Conservation (phyloP, 2,329 filamentous ascomycete genomes). For the Curvularia hawaiiensis region DNA sequence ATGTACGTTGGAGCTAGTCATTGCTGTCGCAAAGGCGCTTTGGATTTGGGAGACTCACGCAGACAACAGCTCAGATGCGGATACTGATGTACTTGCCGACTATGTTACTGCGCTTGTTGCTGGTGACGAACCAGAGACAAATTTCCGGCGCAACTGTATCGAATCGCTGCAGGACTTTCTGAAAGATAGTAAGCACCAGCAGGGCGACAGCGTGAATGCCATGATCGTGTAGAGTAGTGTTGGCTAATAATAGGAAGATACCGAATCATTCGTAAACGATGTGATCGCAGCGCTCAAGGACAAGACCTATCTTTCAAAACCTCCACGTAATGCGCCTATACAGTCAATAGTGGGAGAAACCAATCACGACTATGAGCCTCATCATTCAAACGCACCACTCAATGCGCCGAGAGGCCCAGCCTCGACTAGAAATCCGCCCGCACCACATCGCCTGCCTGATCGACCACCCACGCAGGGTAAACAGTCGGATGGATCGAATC, state of each 20-base stretch:
- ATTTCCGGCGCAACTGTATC: conserved; percentile 70
- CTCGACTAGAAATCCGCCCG: conserved; percentile 15
- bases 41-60: conserved; percentile 11
- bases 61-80: conserved; percentile 70
- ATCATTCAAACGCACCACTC: conserved; percentile 22
- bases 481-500: conserved; percentile 23
- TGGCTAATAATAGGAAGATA: conserved; percentile 51
- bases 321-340: conserved; percentile 30
- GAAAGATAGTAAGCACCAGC: conserved; percentile 55
- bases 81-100: conserved; percentile 80
- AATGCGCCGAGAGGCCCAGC: conserved; percentile 34
- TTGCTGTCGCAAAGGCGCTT: neutral
- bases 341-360: conserved; percentile 31
- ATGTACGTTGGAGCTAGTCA: conserved; percentile 59
- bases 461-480: conserved; percentile 14
- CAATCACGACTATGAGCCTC: conserved; percentile 27
- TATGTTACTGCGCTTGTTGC: conserved; percentile 80
- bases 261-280: conserved; percentile 69
- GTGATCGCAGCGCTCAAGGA: conserved; percentile 69
- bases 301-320: conserved; percentile 49
- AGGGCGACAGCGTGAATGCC: neutral
- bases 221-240: neutral
- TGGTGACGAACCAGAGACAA: conserved; percentile 64
- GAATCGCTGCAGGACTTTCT: conserved; percentile 77
- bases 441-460: conserved; percentile 20